A percentile compares a stretch with the other conserved stretches of the same genome.
Evolutionary conservation across 176 grass and related monocot genomes (phyloP).

Genomic region (Cenchrus fungigraminus): DNA sequence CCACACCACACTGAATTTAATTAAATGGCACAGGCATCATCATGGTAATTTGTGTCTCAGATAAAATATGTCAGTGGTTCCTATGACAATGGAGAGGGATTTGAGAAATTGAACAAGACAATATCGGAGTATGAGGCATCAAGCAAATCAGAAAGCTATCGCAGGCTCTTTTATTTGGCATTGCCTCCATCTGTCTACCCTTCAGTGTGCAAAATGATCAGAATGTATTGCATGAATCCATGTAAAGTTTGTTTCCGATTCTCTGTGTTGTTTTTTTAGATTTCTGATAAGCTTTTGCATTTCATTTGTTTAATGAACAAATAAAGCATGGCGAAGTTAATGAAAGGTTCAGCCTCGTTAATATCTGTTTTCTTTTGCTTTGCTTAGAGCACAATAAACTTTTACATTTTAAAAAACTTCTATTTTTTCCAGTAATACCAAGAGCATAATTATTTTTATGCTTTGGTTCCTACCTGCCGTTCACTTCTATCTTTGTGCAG

Average conservation of each 20-base stretch:
- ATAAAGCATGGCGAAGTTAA: not conserved
- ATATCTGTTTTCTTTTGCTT: conserved; percentile 25
- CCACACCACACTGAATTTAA: conserved; percentile 23
- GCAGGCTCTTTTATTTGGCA: conserved; percentile 98
- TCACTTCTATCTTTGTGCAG: not conserved
- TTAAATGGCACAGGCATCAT: conserved; percentile 9
- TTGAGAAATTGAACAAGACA: conserved; percentile 81
- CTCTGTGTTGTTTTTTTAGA: not conserved
- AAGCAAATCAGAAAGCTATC: conserved; percentile 74
- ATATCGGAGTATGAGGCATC: conserved; percentile 76
- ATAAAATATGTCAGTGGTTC: conserved; percentile 99
- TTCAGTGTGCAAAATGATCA: conserved; percentile 99
- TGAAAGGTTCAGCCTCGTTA: not conserved
- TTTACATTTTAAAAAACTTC: not conserved
- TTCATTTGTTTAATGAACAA: conserved; percentile 2
- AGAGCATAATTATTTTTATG: not conserved
- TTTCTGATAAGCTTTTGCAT: not conserved
- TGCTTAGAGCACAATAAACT: not conserved
- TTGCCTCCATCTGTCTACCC: conserved; percentile 99
- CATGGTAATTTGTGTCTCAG: conserved; percentile 49
- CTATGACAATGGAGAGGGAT: conserved; percentile 86
- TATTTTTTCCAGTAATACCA: conserved; percentile 4
- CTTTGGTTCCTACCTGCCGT: conserved; percentile 14
- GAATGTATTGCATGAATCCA: conserved; percentile 88
- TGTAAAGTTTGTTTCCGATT: conserved; percentile 52